Percentiles rank a stretch among this genome's conserved stretches.
phyloP scores from a whole-genome alignment of 768 basidiomycete genomes.

The Filobasidium floriforme region DNA sequence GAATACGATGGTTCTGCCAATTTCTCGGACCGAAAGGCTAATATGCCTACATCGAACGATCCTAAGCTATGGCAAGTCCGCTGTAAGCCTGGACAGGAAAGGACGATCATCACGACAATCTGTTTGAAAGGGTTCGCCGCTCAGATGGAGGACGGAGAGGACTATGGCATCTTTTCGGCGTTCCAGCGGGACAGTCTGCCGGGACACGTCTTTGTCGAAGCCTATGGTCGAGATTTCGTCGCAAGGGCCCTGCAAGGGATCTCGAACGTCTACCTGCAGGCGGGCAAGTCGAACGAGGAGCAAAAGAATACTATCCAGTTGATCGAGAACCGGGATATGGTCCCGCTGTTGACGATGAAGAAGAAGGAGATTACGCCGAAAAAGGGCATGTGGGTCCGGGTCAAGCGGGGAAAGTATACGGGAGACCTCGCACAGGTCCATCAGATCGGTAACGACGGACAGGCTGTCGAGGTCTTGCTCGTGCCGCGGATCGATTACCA shows the following conservation, averaged over 20 bases:
- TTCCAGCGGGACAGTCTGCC: constrained; percentile 93
- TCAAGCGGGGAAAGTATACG: constrained; percentile 84
- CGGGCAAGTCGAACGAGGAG: neutral
- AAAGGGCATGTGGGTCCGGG: constrained; percentile 88
- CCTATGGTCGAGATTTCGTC: constrained; percentile 77
- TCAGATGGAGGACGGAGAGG: constrained; percentile 68
- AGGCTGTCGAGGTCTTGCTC: constrained; percentile 81
- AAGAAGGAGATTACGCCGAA: constrained; percentile 79
- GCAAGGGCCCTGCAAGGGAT: constrained; percentile 77
- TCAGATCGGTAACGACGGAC: constrained; percentile 77
- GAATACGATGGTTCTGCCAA: constrained; percentile 88
- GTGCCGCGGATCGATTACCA: constrained; percentile 96
- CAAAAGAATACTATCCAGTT: constrained; percentile 53
- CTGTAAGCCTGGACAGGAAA: constrained; percentile 88
- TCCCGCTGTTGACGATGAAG: constrained; percentile 87
- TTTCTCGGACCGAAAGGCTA: constrained; percentile 58
- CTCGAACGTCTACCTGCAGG: constrained; percentile 71
- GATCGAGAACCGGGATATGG: constrained; percentile 63
- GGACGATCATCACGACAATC: constrained; percentile 85
- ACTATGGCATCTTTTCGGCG: constrained; percentile 80
- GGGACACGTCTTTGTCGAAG: constrained; percentile 95
- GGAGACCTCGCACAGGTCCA: constrained; percentile 93
- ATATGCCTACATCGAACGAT: constrained; percentile 92
- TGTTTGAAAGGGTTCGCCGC: constrained; percentile 73
- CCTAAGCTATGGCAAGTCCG: constrained; percentile 91